Base-by-base conservation (phyloP, 1,139 yeast genomes). In the Torulaspora pretoriensis region DNA sequence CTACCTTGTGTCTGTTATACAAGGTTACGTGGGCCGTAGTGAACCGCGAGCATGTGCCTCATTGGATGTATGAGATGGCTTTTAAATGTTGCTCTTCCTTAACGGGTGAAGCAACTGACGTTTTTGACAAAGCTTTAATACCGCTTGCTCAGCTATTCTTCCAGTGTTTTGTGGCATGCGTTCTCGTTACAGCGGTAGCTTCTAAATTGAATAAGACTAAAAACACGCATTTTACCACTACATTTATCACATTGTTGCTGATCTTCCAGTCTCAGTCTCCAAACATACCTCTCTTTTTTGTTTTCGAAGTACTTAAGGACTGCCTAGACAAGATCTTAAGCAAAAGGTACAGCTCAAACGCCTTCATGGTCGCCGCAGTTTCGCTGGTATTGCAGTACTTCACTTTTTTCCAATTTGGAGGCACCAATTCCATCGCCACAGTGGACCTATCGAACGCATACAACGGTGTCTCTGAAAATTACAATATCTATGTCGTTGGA, bases 381-480 rank as follows among this genome's bases (percentile, higher is more conserved):
- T 56, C 64, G 1, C 45, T 70, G 8, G 46, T 76, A 6, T 56
- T 87, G 38, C 95, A 89, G 60, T 82, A 87, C 54, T 70, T 88
- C 38, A 70, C 92, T 0, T 92, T 90, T 60, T 92, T 87, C 68
- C 86, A 88, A 9, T 75, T 84, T 67, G 97, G 97, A 0, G 88
- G 87, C 45, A 89, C 97, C 0, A 92, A 92, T 60, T 89, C 96
- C 40, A 74, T 92, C 55, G 94, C 97, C 0, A 84, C 97, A 0
- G 81, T 92, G 19, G 97, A 92, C 57, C 72, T 92, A 24, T 80
- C 96, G 0, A 89, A 92, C 61, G 90, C 97, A 0, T 92, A 92
- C 63, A 92, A 92, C 61, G 98, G 98, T 0, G 72, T 90, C 4
- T 63, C 75, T 0, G 73, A 72, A 28, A 64, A 74, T 30, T 94